These are phyloP conservation scores for Drosera capensis DNA, from an alignment of 148 eudicot genomes.

Conservation along the genomic window DNA sequence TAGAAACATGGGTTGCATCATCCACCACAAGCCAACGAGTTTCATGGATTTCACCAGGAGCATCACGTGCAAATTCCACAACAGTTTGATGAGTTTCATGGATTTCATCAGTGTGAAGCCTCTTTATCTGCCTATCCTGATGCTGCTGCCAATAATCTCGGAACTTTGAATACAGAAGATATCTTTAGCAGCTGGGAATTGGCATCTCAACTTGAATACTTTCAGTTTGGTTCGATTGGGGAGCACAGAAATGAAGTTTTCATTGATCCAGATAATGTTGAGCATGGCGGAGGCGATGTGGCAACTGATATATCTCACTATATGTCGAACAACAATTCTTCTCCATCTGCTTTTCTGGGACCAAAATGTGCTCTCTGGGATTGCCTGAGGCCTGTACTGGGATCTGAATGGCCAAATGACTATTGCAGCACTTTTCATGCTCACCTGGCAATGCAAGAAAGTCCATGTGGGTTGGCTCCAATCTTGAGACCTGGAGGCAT, in stretches of 20 bases:
- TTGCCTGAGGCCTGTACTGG: slow-evolving; percentile 31
- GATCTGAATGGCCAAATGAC: slow-evolving; percentile 16
- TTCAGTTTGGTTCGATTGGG: slow-evolving; percentile 1
- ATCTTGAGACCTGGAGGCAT: slow-evolving; percentile 38
- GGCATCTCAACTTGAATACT: slow-evolving; percentile 12
- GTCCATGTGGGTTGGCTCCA: slow-evolving; percentile 29
- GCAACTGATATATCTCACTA: slow-evolving; percentile 15
- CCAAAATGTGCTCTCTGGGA: slow-evolving; percentile 41
- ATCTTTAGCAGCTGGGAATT: slow-evolving; percentile 11
- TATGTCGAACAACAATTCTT: slow-evolving; percentile 14
- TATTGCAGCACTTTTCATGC: slow-evolving; percentile 34
- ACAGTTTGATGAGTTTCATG: slow-evolving; percentile 15
- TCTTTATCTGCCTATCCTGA: slow-evolving; percentile 9
- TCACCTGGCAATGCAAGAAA: slow-evolving; percentile 25
- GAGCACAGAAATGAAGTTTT: slow-evolving; percentile 14
- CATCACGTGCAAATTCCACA: slow-evolving; percentile 10
- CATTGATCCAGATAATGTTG: slow-evolving; percentile 9
- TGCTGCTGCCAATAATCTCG: slow-evolving; percentile 9
- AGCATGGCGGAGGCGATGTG: slow-evolving; percentile 20
- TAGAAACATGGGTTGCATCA: background rate
- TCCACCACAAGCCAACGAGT: background rate
- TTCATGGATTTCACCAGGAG: slow-evolving; percentile 12
- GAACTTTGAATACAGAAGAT: slow-evolving; percentile 16
- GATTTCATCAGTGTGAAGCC: slow-evolving; percentile 12
- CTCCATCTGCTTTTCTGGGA: slow-evolving; percentile 34